Percentiles rank a stretch among this genome's conserved stretches.
Conservation (phyloP, 2,329 filamentous ascomycete species). For the Rutstroemia sp. region DNA sequence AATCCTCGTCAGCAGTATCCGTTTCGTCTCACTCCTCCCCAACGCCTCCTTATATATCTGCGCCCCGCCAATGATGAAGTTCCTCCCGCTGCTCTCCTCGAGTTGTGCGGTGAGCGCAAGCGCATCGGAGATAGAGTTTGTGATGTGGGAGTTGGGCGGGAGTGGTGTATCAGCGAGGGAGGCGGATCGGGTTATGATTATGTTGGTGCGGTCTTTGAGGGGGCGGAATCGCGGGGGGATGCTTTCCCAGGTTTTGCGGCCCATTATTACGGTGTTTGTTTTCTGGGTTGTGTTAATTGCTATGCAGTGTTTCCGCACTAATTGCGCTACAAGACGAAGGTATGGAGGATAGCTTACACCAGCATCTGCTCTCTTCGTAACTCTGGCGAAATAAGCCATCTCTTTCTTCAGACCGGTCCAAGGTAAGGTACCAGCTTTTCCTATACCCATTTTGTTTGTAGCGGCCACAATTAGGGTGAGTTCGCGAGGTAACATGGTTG, state of each 20-base stretch:
- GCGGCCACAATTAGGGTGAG: slow-evolving; percentile 92
- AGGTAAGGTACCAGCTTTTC: slow-evolving; percentile 67
- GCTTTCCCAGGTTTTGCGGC: slow-evolving; percentile 91
- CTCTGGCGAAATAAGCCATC: slow-evolving; percentile 90
- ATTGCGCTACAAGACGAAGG: too few relatives aligned
- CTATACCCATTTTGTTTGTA: slow-evolving; percentile 85
- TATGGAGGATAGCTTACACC: slow-evolving; percentile 16
- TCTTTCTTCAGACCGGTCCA: slow-evolving; percentile 86
- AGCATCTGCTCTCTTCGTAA: slow-evolving; percentile 58
- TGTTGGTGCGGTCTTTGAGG: slow-evolving; percentile 70
- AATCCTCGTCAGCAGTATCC: slow-evolving; percentile 65
- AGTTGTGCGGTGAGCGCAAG: not conserved
- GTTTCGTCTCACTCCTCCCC: slow-evolving; percentile 44
- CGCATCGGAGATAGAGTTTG: not conserved
- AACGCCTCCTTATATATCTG: slow-evolving; percentile 76
- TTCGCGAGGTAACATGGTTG: slow-evolving; percentile 33
- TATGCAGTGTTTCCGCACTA: too few relatives aligned
- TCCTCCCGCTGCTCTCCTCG: not conserved
- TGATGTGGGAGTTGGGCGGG: too few relatives aligned
- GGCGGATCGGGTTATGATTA: slow-evolving; percentile 58
- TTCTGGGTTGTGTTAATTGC: slow-evolving; percentile 8
- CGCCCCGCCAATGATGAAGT: slow-evolving; percentile 85
- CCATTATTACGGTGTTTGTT: slow-evolving; percentile 84
- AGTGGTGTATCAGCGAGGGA: not conserved
- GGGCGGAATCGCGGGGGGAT: slow-evolving; percentile 76